Evolutionary conservation across 2,329 filamentous ascomycete species (phyloP), one percentile per base, ranked within the genome.

Genomic region (Talaromyces amestolkiae): DNA sequence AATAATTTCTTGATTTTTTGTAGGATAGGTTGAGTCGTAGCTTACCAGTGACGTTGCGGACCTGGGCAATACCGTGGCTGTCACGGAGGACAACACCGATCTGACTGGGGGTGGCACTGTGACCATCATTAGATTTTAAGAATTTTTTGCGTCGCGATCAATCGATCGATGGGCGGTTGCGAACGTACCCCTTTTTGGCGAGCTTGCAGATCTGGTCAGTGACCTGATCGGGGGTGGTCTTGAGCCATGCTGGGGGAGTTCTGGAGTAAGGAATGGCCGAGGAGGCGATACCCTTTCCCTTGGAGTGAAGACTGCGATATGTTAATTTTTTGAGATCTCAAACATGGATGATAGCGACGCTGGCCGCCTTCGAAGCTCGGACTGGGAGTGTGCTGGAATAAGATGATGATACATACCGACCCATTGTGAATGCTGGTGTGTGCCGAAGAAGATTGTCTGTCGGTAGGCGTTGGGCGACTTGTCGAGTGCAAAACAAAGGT

Each of bases 61-160:
- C 94, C 86, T 98, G 95, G 76, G 95, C 92, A 83, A 99, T 87
- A 81, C 96, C 96, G 86, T 99, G 95, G 80, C 90, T 93, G 85
- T 99, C 96, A 86, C 96, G 89, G 81, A 99, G 92, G 78, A 98
- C 86, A 80, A 98, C 94, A 91, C 96, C 95, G 78, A 99, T 99
- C 87, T 98, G 94, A 72, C 93, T 97, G 77, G 95, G 95, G 73
- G 94, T 97, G 75, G 92, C 92, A 86, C 96, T 65, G 24, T 59
- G 27, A 39, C 4, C 24, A 61, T 17, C 35, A 22, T 62, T 61
- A 63, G 51, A 63, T 19, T 31, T 15, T n/a, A 15, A 41, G 13
- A 27, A 11, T 3, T 15, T 59, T 95, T 91, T 86, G 92, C 93
- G 10, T 37, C 80, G 95, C 95, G 81, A 98, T 91, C 87, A 96